These are phyloP conservation scores for Rutstroemia sydowiana DNA, from an alignment of 2,329 filamentous ascomycete genomes.

Conservation along the genomic window DNA sequence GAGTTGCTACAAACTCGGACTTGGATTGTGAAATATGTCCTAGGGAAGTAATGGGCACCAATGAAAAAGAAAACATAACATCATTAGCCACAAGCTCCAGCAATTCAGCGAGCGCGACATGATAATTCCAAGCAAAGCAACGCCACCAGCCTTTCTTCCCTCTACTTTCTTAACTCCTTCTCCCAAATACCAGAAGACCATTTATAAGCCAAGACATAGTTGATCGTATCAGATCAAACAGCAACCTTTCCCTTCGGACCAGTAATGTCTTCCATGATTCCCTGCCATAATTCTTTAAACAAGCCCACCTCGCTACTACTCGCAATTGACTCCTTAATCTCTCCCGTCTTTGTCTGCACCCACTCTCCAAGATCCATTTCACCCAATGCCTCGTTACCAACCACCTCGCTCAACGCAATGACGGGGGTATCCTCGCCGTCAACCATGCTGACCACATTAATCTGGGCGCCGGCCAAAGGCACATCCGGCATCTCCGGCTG, in stretches of 20 bases:
- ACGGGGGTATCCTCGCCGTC: conserved; percentile 45
- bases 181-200: no score
- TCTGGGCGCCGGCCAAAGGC: conserved; percentile 38
- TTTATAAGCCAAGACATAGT: no score
- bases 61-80: no score
- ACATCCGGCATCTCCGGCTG: conserved; percentile 34
- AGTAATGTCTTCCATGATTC: conserved; percentile 47
- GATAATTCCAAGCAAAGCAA: no score
- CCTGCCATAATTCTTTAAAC: conserved; percentile 45
- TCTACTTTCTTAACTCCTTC: no score
- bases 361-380: background rate
- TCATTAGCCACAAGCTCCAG: no score
- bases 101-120: no score
- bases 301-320: conserved; percentile 27
- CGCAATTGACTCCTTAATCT: background rate
- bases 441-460: conserved; percentile 49
- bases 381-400: conserved; percentile 34
- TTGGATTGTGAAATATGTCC: no score
- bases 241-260: background rate
- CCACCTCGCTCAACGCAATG: conserved; percentile 46
- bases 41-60: no score
- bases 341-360: background rate
- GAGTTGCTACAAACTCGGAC: no score
- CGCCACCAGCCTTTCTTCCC: no score
- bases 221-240: no score